These are phyloP conservation scores for Paracoccidioides brasiliensis DNA, from an alignment of 2,329 filamentous ascomycete species.

Conservation along the genomic window DNA sequence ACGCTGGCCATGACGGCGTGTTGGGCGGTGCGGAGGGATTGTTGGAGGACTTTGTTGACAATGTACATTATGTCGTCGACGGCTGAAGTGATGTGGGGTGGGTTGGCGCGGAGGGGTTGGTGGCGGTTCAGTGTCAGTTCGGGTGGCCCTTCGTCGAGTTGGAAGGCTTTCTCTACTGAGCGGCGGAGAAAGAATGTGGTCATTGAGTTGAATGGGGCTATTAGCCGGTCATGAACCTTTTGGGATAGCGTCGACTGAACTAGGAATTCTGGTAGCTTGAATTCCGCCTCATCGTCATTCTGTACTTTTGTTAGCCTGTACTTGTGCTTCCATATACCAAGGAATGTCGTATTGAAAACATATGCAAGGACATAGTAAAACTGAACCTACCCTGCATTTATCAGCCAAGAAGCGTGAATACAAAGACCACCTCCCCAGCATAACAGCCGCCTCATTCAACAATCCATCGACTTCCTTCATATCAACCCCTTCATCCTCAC, in stretches of 20 bases:
- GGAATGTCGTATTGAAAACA: constrained; percentile 12
- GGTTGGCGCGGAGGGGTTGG: constrained; percentile 58
- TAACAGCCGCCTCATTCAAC: constrained; percentile 75
- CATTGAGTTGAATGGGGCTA: constrained; percentile 77
- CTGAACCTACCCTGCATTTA: constrained; percentile 63
- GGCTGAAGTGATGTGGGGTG: constrained; percentile 85
- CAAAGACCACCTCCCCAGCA: constrained; percentile 86
- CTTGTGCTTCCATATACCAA: constrained; percentile 8
- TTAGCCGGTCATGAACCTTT: constrained; percentile 63
- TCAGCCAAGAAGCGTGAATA: constrained; percentile 80
- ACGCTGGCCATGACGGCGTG: constrained; percentile 63
- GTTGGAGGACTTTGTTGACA: constrained; percentile 78
- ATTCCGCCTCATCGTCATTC: constrained; percentile 20
- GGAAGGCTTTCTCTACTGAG: constrained; percentile 94
- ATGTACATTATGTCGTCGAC: constrained; percentile 99
- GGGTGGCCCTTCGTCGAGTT: constrained; percentile 69
- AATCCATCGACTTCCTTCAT: constrained; percentile 92
- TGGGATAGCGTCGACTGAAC: constrained; percentile 63
- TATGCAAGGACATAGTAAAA: constrained; percentile 4
- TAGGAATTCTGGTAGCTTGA: constrained; percentile 61
- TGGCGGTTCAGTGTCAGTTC: constrained; percentile 66
- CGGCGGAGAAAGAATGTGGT: constrained; percentile 93
- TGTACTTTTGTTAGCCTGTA: background rate
- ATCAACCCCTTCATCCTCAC: constrained; percentile 84
- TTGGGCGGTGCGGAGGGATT: constrained; percentile 76